Evolutionary conservation across 345 rosid species (phyloP).

Genomic region (Linum usitatissimum): DNA sequence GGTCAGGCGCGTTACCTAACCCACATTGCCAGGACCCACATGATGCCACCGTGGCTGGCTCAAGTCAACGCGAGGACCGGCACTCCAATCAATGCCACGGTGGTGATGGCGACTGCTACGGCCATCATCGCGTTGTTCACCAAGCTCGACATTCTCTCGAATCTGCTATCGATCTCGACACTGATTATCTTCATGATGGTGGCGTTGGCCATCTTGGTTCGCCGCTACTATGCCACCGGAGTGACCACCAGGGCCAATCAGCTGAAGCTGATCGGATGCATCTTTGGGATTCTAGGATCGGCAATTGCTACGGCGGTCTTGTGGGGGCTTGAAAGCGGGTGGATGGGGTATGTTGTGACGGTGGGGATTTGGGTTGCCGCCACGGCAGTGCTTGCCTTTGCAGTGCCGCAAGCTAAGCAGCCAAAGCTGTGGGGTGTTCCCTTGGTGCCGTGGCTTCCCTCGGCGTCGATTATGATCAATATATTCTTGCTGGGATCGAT

Average conservation of each 20-base stretch:
- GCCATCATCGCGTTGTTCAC: constrained; percentile 45
- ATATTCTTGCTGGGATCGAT: constrained; percentile 76
- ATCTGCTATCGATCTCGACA: constrained; percentile 53
- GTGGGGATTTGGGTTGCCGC: constrained; percentile 50
- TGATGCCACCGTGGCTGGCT: constrained; percentile 54
- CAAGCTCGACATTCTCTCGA: constrained; percentile 37
- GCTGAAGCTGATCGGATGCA: constrained; percentile 33
- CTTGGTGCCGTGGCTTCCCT: constrained; percentile 80
- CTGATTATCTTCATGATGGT: constrained; percentile 75
- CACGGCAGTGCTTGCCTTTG: constrained; percentile 28
- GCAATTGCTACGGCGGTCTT: constrained; percentile 34
- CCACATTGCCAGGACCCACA: constrained; percentile 54
- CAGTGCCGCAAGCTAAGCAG: constrained; percentile 55
- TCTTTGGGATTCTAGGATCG: constrained; percentile 37
- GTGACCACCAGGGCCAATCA: constrained; percentile 33
- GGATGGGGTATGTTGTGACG: constrained; percentile 52
- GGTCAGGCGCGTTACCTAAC: constrained; percentile 64
- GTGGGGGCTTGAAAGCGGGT: constrained; percentile 39
- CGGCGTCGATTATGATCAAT: constrained; percentile 58
- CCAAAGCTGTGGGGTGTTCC: constrained; percentile 88
- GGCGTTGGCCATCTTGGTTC: constrained; percentile 58
- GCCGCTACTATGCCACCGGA: constrained; percentile 58
- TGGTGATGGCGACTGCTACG: constrained; percentile 38
- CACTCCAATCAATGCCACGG: constrained; percentile 46
- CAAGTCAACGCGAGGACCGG: constrained; percentile 36